Base-by-base conservation (phyloP, 2,329 filamentous ascomycete species). In the Diaporthe caulivora region DNA sequence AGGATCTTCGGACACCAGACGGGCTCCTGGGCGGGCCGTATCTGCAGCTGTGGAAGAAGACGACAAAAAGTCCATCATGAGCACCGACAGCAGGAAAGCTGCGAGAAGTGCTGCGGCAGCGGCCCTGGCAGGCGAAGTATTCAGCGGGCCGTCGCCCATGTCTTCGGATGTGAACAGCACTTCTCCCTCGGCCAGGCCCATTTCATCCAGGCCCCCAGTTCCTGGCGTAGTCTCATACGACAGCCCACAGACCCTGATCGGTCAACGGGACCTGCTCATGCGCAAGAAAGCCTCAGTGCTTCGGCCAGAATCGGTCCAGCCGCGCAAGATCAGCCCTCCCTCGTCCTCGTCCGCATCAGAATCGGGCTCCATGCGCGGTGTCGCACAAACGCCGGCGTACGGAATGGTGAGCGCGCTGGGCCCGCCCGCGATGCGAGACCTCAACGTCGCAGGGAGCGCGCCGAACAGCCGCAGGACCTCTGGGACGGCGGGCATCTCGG, bases 201-300 rank as follows among this genome's bases (percentile, higher is more conserved):
- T 77, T 37, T 77, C 78, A 29, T 76, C 72, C n/a, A 73, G 54
- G 62, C 77, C 79, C 2, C 78, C 84, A 0, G 78, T 84, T 1
- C 84, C 86, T 0, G 87, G 87, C 1, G 79, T 89, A 2, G 82
- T 88, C 2, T 88, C 88, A 0, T 88, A 87, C 75, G 80, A 83
- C n/a, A 86, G 84, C 74, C 87, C 87, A 0, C 87, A 90, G 76
- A 91, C 88, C 7, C 83, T 91, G 8, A 84, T 91, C 37, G 88
- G 87, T 1, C 86, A 88, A 79, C 86, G 89, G 17, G 89, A 91
- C 49, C 83, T 85, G 80, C 84, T 88, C 55, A 82, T 91, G 26
- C 86, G 87, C 34, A 87, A 82, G 77, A 89, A 87, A 76, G 47
- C 70, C 70, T 71, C 76, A 73, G 17, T 80, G 79, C 58, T 77